These are phyloP conservation scores for Prunus davidiana DNA, from an alignment of 306 rosid species.

Conservation along the genomic window DNA sequence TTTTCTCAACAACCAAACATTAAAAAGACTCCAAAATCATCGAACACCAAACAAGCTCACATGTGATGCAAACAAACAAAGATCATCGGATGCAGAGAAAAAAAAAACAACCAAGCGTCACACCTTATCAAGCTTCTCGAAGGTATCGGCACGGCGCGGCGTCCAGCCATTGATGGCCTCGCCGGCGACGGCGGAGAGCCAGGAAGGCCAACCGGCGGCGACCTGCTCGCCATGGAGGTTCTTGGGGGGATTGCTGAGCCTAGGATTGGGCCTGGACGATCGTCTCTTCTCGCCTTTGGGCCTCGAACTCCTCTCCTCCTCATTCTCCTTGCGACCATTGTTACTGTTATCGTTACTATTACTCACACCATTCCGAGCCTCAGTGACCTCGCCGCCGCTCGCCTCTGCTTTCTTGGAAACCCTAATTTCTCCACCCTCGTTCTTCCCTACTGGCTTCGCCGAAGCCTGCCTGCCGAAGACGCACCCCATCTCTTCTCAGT, in stretches of 20 bases:
- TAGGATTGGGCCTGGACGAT: slow-evolving; percentile 80
- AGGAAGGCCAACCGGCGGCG: slow-evolving; percentile 99
- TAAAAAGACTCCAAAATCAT: slow-evolving; percentile 16
- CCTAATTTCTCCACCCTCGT: slow-evolving; percentile 20
- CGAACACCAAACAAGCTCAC: not conserved
- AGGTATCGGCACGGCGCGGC: slow-evolving; percentile 86
- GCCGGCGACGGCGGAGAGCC: slow-evolving; percentile 97
- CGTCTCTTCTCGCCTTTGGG: slow-evolving; percentile 62
- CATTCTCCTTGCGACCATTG: slow-evolving; percentile 45
- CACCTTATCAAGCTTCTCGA: slow-evolving; percentile 95
- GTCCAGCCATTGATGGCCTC: slow-evolving; percentile 95
- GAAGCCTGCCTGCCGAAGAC: slow-evolving; percentile 64
- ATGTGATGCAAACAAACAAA: not conserved
- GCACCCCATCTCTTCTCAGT: slow-evolving; percentile 74
- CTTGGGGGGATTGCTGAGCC: slow-evolving; percentile 80
- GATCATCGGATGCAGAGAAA: not conserved
- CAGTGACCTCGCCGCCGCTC: not conserved
- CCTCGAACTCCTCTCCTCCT: slow-evolving; percentile 39
- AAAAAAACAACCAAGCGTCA: not conserved
- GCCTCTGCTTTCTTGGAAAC: slow-evolving; percentile 13
- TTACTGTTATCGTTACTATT: slow-evolving; percentile 40
- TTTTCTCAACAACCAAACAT: slow-evolving; percentile 23
- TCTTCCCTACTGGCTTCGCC: slow-evolving; percentile 28
- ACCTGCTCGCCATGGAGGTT: slow-evolving; percentile 92
- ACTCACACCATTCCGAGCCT: slow-evolving; percentile 25